Base-by-base conservation (phyloP, 1,284 basidiomycete genomes). In the Ganoderma leucocontextum region DNA sequence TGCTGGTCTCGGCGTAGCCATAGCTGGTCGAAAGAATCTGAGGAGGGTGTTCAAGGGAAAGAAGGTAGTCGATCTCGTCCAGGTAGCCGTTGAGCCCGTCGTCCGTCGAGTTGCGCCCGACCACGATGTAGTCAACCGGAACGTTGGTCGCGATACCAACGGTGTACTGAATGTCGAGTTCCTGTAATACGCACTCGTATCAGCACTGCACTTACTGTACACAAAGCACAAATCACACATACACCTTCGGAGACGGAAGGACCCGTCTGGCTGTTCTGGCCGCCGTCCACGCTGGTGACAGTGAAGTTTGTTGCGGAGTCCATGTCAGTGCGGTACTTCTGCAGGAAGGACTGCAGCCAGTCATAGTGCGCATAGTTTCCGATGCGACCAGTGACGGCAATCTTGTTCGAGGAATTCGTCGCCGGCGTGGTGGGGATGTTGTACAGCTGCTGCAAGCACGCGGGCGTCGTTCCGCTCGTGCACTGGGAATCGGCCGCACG, bases 141-240 rank as follows among this genome's bases (percentile, higher is more conserved):
- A 74, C 71, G 82, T 82, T 84, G 84, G 80, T 86, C 87, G 78
- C 86, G 87, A 91, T 78, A 19, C 85, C 87, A 13, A 83, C 85
- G 6, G 87, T 85, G 67, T 90, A 89, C 78, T 91, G 87, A 42
- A 89, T 86, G 71, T 91, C 88, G 10, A 91, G 80, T 73, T 89
- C 88, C 53, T 55, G 42, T 29, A 9, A n/a, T 36, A 8, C 17
- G 25, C 47, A 49, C 29, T 2, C 4, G 5, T 1, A 17, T 62
- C 17, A 60, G 15, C 6, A 41, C 1, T 7, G 17, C 29, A 7
- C 10, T 47, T 84, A 81, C 29, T 29, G 29, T 29, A 29, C 63
- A 83, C 85, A 22, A 79, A 83, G 72, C 86, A 87, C 22, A 76
- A 10, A 81, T 8, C 17, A 5, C 80, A 63, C 84, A 81, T 55